Evolutionary conservation across 805 yeast species (phyloP).

Genomic region (Candida hispaniensis): DNA sequence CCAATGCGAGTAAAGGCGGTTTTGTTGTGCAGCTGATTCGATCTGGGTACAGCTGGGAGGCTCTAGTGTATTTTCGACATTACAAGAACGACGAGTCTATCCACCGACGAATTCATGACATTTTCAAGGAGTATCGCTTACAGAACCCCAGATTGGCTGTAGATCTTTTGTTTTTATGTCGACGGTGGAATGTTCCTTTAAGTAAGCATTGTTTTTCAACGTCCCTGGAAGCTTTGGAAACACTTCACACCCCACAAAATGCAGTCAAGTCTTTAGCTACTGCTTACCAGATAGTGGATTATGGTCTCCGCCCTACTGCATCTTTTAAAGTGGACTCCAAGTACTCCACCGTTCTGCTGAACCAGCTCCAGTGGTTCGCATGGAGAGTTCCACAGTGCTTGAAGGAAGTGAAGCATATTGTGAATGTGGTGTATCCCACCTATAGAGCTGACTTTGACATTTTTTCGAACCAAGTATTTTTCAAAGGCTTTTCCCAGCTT

Average conservation of each 20-base stretch:
- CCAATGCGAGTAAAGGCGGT: no score
- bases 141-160: conserved; percentile 3
- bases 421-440: conserved; percentile 7
- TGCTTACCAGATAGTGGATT: conserved; percentile 12
- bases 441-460: background rate
- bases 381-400: conserved; percentile 11
- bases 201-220: background rate
- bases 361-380: conserved; percentile 6
- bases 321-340: conserved; percentile 7
- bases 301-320: conserved; percentile 11
- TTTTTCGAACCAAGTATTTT: conserved; percentile 7
- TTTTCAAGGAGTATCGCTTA: conserved; percentile 1
- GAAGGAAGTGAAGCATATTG: conserved; percentile 4
- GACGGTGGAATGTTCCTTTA: conserved; percentile 5
- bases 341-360: conserved; percentile 3
- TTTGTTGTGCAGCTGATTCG: conserved; percentile 1
- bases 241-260: background rate
- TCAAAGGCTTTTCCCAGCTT: no score
- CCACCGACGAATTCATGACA: background rate
- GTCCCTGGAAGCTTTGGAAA: conserved; percentile 1
- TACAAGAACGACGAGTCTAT: conserved; percentile 4
- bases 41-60: conserved; percentile 1
- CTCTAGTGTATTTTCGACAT: conserved; percentile 3
- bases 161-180: conserved; percentile 1
- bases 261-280: conserved; percentile 5